Evolutionary conservation across 768 basidiomycete species (phyloP).

Genomic region (Sporobolomyces phaffii): DNA sequence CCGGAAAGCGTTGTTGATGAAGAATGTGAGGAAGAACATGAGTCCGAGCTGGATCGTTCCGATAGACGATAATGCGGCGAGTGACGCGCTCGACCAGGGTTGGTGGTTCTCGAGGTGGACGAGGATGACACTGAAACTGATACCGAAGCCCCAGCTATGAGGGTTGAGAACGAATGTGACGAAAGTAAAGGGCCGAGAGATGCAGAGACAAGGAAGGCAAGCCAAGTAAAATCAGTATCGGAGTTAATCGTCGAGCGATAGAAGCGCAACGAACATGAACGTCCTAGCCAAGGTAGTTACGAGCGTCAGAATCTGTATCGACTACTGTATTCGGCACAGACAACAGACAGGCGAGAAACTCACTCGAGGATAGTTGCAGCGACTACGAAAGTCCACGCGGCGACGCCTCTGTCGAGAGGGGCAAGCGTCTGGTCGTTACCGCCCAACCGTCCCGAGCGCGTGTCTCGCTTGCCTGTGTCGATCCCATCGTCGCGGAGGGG

Average conservation of each 20-base stretch:
- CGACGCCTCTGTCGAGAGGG: background rate
- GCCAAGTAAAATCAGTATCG: too few relatives aligned
- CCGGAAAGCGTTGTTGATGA: slow-evolving; percentile 15
- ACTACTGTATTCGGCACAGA: too few relatives aligned
- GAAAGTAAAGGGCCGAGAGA: too few relatives aligned
- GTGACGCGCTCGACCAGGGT: background rate
- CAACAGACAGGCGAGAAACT: too few relatives aligned
- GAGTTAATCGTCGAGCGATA: background rate
- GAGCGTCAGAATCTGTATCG: too few relatives aligned
- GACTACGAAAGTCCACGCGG: background rate
- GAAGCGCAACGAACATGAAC: background rate
- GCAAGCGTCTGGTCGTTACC: background rate
- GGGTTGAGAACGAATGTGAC: background rate
- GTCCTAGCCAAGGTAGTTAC: too few relatives aligned
- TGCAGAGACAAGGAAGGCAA: too few relatives aligned
- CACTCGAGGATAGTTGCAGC: slow-evolving; percentile 1
- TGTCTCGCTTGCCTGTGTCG: background rate
- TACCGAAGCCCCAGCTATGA: slow-evolving; percentile 2
- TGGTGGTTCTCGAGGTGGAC: background rate
- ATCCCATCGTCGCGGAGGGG: background rate
- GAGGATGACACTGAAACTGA: background rate
- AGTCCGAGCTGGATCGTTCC: slow-evolving; percentile 4
- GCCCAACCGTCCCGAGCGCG: background rate
- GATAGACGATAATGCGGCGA: slow-evolving; percentile 8
- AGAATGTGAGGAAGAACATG: slow-evolving; percentile 6